These are phyloP conservation scores for Aspergillus novofumigatus DNA, from an alignment of 2,329 filamentous ascomycete genomes.

Conservation along the genomic window DNA sequence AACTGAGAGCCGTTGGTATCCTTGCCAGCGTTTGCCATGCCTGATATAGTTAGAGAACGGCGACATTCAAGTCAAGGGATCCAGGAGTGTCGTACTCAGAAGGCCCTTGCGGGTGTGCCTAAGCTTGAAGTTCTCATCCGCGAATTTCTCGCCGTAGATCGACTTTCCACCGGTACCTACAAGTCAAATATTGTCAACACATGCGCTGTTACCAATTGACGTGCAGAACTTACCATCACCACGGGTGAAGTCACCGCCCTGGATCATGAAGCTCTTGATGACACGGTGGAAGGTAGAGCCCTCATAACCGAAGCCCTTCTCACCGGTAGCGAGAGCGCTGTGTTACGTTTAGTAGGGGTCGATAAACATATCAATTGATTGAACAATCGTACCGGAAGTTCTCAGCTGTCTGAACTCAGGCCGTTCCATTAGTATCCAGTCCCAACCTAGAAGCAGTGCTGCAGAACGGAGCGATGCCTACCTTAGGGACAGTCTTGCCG, in stretches of 20 bases:
- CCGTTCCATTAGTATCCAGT: slow-evolving; percentile 10
- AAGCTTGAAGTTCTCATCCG: slow-evolving; percentile 68
- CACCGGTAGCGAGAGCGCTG: slow-evolving; percentile 59
- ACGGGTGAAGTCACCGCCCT: slow-evolving; percentile 64
- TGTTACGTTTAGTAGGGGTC: slow-evolving; percentile 4
- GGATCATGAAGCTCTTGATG: slow-evolving; percentile 68
- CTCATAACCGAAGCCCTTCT: slow-evolving; percentile 65
- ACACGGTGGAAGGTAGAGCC: slow-evolving; percentile 66
- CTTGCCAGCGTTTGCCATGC: slow-evolving; percentile 63
- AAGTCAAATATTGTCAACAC: slow-evolving; percentile 9
- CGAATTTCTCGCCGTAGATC: slow-evolving; percentile 64
- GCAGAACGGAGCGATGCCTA: slow-evolving; percentile 23
- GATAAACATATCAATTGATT: background rate
- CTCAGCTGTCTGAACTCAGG: slow-evolving; percentile 53
- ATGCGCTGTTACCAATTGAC: background rate
- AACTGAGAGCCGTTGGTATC: slow-evolving; percentile 65
- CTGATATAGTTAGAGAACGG: slow-evolving; percentile 25
- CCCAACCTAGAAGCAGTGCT: background rate
- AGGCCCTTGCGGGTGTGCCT: slow-evolving; percentile 63
- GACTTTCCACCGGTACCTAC: slow-evolving; percentile 62
- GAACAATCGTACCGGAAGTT: slow-evolving; percentile 52
- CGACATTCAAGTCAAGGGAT: background rate
- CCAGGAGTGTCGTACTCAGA: slow-evolving; percentile 46
- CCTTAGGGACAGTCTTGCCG: slow-evolving; percentile 64
- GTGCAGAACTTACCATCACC: slow-evolving; percentile 47